Conservation (phyloP, 2,329 filamentous ascomycete species). For the Hymenoscyphus fructigenus region DNA sequence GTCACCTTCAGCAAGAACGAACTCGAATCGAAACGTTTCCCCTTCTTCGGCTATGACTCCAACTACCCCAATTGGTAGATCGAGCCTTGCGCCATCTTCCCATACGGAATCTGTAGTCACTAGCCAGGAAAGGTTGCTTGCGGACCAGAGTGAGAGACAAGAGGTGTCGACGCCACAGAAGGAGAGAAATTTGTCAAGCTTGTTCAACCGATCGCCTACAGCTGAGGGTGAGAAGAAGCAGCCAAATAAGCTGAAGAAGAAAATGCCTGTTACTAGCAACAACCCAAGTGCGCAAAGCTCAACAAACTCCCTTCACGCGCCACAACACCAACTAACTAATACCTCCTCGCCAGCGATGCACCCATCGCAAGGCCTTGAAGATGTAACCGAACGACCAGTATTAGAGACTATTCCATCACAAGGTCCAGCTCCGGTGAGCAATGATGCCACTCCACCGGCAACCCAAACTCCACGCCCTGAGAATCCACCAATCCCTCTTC, state of each 20-base stretch:
- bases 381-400: conserved; percentile 30
- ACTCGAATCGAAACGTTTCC: conserved; percentile 22
- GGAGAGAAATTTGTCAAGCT: conserved; percentile 65
- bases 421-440: conserved; percentile 18
- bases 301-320: conserved; percentile 66
- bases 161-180: conserved; percentile 45
- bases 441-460: conserved; percentile 28
- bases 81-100: conserved; percentile 27
- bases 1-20: conserved; percentile 24
- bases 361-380: conserved; percentile 35
- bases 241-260: conserved; percentile 92
- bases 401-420: conserved; percentile 31
- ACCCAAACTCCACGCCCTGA: conserved; percentile 30
- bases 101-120: conserved; percentile 38
- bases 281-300: conserved; percentile 92
- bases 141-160: conserved; percentile 20
- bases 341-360: conserved; percentile 33
- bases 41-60: conserved; percentile 29
- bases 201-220: conserved; percentile 70
- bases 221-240: conserved; percentile 64
- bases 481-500: conserved; percentile 14
- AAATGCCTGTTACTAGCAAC: conserved; percentile 67
- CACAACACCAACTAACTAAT: conserved; percentile 27
- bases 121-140: conserved; percentile 51
- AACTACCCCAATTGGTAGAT: conserved; percentile 20